phyloP scores from a whole-genome alignment of 768 basidiomycete species.

The Kockovaella imperatae region DNA sequence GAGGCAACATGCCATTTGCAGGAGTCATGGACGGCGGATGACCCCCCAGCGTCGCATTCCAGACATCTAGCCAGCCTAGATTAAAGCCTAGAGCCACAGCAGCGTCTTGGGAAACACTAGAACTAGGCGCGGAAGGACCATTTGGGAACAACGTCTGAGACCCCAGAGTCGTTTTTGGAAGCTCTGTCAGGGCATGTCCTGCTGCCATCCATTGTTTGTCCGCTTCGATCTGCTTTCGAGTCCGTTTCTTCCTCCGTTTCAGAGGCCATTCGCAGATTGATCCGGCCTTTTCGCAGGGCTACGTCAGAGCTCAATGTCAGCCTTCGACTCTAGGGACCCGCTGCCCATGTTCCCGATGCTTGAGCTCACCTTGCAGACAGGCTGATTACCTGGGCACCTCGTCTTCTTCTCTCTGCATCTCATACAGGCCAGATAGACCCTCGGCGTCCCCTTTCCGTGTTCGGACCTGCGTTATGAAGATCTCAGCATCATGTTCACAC shows the following conservation, averaged over 20 bases:
- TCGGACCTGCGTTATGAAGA: too few species aligned
- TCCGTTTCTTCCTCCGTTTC: constrained; percentile 31
- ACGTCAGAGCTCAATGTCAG: too few species aligned
- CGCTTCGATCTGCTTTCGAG: constrained; percentile 34
- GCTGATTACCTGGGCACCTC: constrained; percentile 1
- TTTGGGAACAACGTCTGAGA: background rate
- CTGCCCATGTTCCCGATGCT: too few species aligned
- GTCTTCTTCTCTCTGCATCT: constrained; percentile 1
- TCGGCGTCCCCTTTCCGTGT: background rate
- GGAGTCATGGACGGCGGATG: constrained; percentile 24
- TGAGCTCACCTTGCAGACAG: constrained; percentile 6
- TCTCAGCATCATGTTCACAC: too few species aligned
- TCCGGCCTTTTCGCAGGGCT: constrained; percentile 18
- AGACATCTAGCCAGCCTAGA: background rate
- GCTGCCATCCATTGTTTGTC: background rate
- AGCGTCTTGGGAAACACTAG: too few species aligned
- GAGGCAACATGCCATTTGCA: background rate
- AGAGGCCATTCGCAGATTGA: constrained; percentile 35
- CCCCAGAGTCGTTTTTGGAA: too few species aligned
- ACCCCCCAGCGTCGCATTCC: background rate
- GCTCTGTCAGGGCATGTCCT: too few species aligned
- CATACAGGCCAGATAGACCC: constrained; percentile 1
- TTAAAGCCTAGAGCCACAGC: background rate
- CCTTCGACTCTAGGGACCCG: background rate
- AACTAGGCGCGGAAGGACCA: background rate